Evolutionary conservation across 2,329 filamentous ascomycete species (phyloP).

Genomic region (Talaromyces rugulosus): DNA sequence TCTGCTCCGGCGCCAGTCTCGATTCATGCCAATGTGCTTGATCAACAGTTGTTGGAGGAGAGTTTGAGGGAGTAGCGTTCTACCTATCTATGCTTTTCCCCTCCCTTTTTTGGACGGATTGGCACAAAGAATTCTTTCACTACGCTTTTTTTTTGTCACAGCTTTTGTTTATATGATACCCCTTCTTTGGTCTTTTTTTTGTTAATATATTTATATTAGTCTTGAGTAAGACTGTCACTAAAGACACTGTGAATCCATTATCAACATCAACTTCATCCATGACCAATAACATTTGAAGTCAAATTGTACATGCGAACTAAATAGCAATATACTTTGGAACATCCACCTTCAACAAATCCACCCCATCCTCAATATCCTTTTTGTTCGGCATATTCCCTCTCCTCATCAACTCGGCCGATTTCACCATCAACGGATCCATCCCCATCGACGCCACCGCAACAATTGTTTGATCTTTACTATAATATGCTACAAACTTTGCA

Average conservation of each 20-base stretch:
- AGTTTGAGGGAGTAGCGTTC: slow-evolving; percentile 46
- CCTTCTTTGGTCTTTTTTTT: slow-evolving; percentile 4
- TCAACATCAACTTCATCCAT: not conserved
- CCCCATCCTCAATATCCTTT: slow-evolving; percentile 61
- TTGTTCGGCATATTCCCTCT: slow-evolving; percentile 77
- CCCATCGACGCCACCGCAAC: slow-evolving; percentile 91
- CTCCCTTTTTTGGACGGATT: slow-evolving; percentile 5
- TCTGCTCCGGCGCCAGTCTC: slow-evolving; percentile 46
- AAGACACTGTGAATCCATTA: not conserved
- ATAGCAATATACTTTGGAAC: slow-evolving; percentile 21
- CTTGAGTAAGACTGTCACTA: too few species aligned
- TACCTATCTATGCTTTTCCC: not conserved
- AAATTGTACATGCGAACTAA: slow-evolving; percentile 1
- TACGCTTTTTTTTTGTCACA: not conserved
- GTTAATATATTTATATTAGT: not conserved
- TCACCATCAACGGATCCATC: slow-evolving; percentile 78
- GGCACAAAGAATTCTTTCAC: slow-evolving; percentile 4
- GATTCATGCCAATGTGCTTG: slow-evolving; percentile 53
- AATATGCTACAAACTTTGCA: slow-evolving; percentile 83
- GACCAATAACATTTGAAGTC: too few species aligned
- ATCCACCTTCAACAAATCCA: slow-evolving; percentile 37
- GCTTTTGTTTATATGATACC: slow-evolving; percentile 8
- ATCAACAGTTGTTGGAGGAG: slow-evolving; percentile 59
- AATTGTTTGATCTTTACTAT: slow-evolving; percentile 77
- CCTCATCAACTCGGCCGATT: slow-evolving; percentile 81